Conservation (phyloP, 768 basidiomycete species). For the Leccinum boreale region DNA sequence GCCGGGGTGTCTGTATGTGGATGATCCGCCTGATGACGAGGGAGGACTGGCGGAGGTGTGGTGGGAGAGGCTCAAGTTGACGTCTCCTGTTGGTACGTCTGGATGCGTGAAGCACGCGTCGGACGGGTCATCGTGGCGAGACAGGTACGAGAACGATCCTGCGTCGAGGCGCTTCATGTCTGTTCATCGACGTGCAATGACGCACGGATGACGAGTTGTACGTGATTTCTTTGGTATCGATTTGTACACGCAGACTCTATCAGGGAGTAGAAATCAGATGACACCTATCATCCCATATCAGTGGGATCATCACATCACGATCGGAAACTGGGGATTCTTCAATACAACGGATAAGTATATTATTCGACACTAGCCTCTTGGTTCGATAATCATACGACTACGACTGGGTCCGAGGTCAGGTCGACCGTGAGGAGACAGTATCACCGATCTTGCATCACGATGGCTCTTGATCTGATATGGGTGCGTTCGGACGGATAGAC, state of each 20-base stretch:
- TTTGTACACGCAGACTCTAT: conserved; percentile 9
- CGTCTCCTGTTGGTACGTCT: background rate
- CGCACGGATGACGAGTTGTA: background rate
- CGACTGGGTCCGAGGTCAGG: background rate
- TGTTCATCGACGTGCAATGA: conserved; percentile 11
- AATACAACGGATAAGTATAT: background rate
- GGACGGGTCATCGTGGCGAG: conserved; percentile 13
- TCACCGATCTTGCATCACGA: background rate
- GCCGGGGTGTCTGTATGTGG: conserved; percentile 10
- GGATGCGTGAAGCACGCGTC: background rate
- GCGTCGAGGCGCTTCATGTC: conserved; percentile 9
- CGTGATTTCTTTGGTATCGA: conserved; percentile 4
- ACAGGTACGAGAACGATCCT: conserved; percentile 22
- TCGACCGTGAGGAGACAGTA: background rate
- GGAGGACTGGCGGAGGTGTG: background rate
- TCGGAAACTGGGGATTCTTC: background rate
- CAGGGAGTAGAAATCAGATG: no score
- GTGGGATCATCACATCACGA: background rate
- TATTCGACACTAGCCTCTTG: background rate
- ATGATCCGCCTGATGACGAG: conserved; percentile 14
- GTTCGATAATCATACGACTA: background rate
- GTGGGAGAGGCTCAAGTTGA: conserved; percentile 9
- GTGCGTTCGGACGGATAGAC: conserved; percentile 36
- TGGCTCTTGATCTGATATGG: background rate
- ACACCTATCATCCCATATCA: no score